phyloP scores from a whole-genome alignment of 2,329 filamentous ascomycete species.

The Neopestalotiopsis sp. region DNA sequence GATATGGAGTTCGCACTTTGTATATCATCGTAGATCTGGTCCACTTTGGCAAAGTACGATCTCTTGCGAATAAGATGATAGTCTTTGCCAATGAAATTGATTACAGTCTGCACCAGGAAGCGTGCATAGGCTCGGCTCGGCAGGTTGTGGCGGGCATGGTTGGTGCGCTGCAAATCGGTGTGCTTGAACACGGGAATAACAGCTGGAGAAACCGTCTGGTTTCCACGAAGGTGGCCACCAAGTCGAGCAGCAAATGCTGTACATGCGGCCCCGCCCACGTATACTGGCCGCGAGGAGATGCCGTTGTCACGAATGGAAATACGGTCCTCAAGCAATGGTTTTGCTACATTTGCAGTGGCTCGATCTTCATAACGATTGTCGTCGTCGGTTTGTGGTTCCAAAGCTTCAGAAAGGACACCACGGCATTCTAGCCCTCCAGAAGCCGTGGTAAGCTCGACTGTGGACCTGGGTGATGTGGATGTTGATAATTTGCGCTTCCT shows the following conservation, averaged over 20 bases:
- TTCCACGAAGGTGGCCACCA: conserved; percentile 17
- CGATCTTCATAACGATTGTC: conserved; percentile 19
- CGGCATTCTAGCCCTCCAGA: background rate
- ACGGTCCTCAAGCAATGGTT: conserved; percentile 25
- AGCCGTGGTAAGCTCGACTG: conserved; percentile 1
- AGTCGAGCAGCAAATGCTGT: conserved; percentile 23
- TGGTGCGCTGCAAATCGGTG: conserved; percentile 16
- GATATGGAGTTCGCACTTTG: conserved; percentile 19
- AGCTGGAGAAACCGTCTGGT: conserved; percentile 13
- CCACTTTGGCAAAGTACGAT: conserved; percentile 35
- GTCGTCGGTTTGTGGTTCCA: background rate
- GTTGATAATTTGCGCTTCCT: conserved; percentile 13
- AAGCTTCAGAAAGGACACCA: background rate
- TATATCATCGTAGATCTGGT: conserved; percentile 34
- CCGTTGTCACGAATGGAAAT: conserved; percentile 21
- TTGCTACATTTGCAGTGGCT: conserved; percentile 21
- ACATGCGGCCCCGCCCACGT: conserved; percentile 26
- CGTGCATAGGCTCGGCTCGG: conserved; percentile 40
- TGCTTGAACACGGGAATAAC: conserved; percentile 24
- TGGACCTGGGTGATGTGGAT: conserved; percentile 1
- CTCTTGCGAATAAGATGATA: conserved; percentile 42
- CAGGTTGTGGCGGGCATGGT: conserved; percentile 30
- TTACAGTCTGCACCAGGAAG: conserved; percentile 41
- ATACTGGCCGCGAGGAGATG: conserved; percentile 21
- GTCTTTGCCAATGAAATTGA: conserved; percentile 39